These are phyloP conservation scores for Vanderwaltozyma yarrowii DNA, from an alignment of 805 yeast genomes.

Conservation along the genomic window DNA sequence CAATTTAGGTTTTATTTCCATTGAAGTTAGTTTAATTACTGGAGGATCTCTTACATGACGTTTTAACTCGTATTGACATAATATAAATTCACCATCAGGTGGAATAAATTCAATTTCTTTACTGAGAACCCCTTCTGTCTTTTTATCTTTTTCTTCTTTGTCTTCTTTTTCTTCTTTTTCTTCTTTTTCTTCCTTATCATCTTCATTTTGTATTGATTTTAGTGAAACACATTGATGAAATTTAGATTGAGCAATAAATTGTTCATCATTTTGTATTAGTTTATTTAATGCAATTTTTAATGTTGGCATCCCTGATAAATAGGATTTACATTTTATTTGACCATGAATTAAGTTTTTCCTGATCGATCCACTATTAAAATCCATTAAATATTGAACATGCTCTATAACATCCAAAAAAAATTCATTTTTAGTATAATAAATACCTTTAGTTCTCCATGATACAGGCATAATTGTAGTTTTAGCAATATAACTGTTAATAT, in stretches of 20 bases:
- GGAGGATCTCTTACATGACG: constrained; percentile 32
- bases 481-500: constrained; percentile 60
- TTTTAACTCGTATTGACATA: constrained; percentile 33
- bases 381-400: constrained; percentile 57
- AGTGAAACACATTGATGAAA: constrained; percentile 86
- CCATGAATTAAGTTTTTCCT: constrained; percentile 64
- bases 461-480: constrained; percentile 69
- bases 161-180: constrained; percentile 34
- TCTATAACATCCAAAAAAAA: constrained; percentile 83
- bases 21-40: constrained; percentile 21
- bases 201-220: constrained; percentile 45
- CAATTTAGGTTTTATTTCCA: constrained; percentile 18
- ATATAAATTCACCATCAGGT: constrained; percentile 78
- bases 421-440: constrained; percentile 79
- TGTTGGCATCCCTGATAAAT: constrained; percentile 83
- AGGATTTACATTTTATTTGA: constrained; percentile 60
- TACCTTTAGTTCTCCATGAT: constrained; percentile 91
- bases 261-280: constrained; percentile 33
- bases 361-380: constrained; percentile 46
- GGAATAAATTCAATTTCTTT: constrained; percentile 64
- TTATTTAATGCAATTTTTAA: constrained; percentile 71
- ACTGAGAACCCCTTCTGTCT: no score
- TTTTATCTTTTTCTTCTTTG: constrained; percentile 27
- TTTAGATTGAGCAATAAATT: constrained; percentile 53
- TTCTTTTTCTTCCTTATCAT: not conserved